Percentiles rank a stretch among this genome's conserved stretches.
Conservation (phyloP, 2,329 filamentous ascomycete species). For the Colletotrichum sojae region DNA sequence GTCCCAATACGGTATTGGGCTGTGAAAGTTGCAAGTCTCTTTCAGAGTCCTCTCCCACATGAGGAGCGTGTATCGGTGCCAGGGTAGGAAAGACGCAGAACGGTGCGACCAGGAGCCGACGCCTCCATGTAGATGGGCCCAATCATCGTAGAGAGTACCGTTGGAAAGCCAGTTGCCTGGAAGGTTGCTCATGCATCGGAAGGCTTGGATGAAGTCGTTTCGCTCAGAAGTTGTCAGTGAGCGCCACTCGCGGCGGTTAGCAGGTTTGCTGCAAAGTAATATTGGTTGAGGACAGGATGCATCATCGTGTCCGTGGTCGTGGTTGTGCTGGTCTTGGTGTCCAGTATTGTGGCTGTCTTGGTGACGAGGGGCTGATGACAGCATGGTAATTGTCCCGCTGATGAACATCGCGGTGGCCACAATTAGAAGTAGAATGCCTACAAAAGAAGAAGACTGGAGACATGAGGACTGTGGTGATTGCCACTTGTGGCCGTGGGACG, state of each 20-base stretch:
- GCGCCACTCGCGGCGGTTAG: background rate
- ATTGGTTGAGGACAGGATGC: background rate
- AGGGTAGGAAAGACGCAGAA: slow-evolving; percentile 47
- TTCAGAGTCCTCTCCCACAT: slow-evolving; percentile 48
- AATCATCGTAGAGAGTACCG: background rate
- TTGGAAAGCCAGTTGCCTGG: background rate
- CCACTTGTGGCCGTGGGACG: background rate
- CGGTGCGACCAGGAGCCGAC: background rate
- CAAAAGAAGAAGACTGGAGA: background rate
- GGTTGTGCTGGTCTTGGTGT: background rate
- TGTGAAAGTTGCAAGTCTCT: slow-evolving; percentile 35
- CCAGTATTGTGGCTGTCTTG: background rate
- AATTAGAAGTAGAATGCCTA: background rate
- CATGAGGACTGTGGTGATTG: background rate
- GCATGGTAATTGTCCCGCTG: background rate
- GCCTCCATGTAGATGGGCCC: background rate
- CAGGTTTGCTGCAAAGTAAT: background rate
- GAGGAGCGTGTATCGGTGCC: slow-evolving; percentile 52
- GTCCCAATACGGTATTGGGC: slow-evolving; percentile 49
- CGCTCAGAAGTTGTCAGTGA: background rate
- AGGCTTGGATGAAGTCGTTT: background rate
- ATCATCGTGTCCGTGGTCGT: background rate
- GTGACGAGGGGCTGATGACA: background rate
- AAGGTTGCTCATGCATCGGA: background rate
- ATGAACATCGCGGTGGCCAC: background rate